Conservation (phyloP, 176 grass and related monocot species). For the Cocos nucifera region DNA sequence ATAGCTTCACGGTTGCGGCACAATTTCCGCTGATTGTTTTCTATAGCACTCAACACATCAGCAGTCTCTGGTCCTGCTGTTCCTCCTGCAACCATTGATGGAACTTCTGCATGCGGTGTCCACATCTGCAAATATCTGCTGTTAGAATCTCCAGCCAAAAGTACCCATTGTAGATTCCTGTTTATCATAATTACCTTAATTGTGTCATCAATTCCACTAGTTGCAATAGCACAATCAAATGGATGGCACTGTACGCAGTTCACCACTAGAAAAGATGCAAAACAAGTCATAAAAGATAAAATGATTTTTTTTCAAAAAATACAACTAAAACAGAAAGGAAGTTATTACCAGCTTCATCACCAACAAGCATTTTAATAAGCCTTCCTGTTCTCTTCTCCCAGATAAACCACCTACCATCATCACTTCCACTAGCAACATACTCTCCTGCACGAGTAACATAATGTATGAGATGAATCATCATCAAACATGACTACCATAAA, state of each 20-base stretch:
- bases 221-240: conserved; percentile 79
- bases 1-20: conserved; percentile 62
- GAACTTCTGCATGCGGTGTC: conserved; percentile 62
- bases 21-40: conserved; percentile 82
- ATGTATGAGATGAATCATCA: neutral
- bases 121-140: conserved; percentile 44
- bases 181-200: conserved; percentile 59
- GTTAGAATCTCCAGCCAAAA: too few relatives aligned
- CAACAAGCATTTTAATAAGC: conserved; percentile 90
- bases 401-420: conserved; percentile 99
- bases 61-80: conserved; percentile 40
- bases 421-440: conserved; percentile 94
- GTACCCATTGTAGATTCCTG: too few relatives aligned
- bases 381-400: conserved; percentile 98
- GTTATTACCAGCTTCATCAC: conserved; percentile 72
- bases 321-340: conserved; percentile 10
- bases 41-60: conserved; percentile 69
- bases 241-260: conserved; percentile 99
- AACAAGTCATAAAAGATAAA: neutral
- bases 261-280: conserved; percentile 48
- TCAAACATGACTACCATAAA: too few relatives aligned
- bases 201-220: conserved; percentile 88
- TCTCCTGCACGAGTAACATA: conserved; percentile 34
- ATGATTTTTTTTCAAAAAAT: neutral
- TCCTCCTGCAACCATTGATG: conserved; percentile 56